Conservation (phyloP, 345 rosid genomes). For the Hibiscus syriacus region DNA sequence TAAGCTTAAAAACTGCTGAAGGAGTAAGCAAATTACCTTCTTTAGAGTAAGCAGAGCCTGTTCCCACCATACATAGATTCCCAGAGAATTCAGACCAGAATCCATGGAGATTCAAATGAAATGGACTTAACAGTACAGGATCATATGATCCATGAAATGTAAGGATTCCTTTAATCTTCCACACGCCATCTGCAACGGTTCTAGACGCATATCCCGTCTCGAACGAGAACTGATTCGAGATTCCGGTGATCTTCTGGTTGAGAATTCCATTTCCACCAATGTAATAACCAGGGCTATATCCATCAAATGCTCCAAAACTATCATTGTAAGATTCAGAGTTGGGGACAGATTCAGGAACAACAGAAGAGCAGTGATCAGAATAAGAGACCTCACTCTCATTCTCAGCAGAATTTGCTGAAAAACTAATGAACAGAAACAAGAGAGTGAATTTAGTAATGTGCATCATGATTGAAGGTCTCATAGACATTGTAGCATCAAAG, state of each 20-base stretch:
- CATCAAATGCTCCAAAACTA: not conserved
- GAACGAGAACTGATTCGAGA: slow-evolving; percentile 8
- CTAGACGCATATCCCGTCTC: not conserved
- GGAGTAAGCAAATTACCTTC: slow-evolving; percentile 11
- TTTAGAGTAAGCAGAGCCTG: slow-evolving; percentile 8
- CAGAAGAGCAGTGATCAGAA: not conserved
- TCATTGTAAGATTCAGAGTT: not conserved
- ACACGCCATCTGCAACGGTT: slow-evolving; percentile 14
- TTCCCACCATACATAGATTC: slow-evolving; percentile 46
- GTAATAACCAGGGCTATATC: not conserved
- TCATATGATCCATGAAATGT: not conserved
- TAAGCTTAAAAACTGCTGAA: slow-evolving; percentile 33
- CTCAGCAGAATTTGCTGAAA: not conserved
- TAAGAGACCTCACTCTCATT: not conserved
- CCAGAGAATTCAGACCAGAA: slow-evolving; percentile 39
- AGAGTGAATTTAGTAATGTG: not conserved
- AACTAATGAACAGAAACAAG: not conserved
- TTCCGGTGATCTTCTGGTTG: not conserved
- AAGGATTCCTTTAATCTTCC: slow-evolving; percentile 17
- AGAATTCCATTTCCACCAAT: slow-evolving; percentile 1
- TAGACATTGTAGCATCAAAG: not conserved
- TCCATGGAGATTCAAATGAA: slow-evolving; percentile 31
- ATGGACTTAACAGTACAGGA: too few relatives aligned
- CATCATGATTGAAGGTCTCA: not conserved
- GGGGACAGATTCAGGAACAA: not conserved